Conservation (phyloP, 2,329 filamentous ascomycete species). For the Calonectria naviculata region DNA sequence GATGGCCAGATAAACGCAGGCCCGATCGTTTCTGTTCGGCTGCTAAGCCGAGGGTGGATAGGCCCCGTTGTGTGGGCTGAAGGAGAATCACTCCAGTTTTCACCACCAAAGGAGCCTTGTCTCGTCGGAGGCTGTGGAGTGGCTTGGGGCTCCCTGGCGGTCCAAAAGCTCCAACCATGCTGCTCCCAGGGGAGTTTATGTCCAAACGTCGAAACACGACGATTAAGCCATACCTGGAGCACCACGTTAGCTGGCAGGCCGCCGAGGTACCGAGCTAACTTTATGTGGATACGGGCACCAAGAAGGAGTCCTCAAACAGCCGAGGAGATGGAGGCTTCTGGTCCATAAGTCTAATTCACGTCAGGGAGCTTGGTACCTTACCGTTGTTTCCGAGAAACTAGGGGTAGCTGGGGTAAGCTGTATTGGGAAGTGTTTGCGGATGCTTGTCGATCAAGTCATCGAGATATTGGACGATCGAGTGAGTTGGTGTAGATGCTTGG, state of each 20-base stretch:
- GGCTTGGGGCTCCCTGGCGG: not conserved
- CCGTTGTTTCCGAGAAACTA: conserved; percentile 1
- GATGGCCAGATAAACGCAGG: not conserved
- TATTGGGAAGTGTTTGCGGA: not conserved
- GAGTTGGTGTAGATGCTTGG: not conserved
- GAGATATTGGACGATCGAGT: not conserved
- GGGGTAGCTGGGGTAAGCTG: not conserved
- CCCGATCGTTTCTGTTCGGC: conserved; percentile 1
- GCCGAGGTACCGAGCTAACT: not conserved
- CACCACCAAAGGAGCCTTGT: not conserved
- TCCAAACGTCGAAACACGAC: not conserved
- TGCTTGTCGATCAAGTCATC: not conserved
- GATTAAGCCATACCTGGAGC: not conserved
- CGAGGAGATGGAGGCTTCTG: not conserved
- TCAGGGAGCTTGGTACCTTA: not conserved
- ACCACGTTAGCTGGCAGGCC: not conserved
- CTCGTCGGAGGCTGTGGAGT: not conserved
- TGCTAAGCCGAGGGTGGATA: not conserved
- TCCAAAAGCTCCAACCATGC: not conserved
- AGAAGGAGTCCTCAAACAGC: not conserved
- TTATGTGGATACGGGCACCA: not conserved
- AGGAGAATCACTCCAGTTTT: not conserved
- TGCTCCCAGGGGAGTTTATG: not conserved
- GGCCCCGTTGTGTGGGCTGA: not conserved
- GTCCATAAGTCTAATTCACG: not conserved